Conservation (phyloP, 2,329 filamentous ascomycete species). For the Beauveria pseudobassiana region DNA sequence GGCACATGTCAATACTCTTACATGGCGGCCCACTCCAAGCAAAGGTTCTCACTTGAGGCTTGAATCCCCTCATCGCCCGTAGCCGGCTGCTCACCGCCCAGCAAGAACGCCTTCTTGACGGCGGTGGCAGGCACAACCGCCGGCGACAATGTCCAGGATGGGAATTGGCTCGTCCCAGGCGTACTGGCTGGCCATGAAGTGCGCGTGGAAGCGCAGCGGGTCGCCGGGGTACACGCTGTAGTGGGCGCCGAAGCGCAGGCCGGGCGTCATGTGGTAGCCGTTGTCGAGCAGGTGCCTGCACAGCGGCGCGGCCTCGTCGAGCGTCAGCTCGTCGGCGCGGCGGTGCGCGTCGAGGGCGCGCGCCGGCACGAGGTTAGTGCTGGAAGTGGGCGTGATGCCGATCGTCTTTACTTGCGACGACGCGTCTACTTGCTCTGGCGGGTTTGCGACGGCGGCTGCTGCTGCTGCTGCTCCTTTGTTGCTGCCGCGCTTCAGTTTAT, state of each 20-base stretch:
- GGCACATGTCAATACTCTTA: slow-evolving; percentile 33
- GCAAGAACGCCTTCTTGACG: slow-evolving; percentile 90
- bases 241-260: slow-evolving; percentile 86
- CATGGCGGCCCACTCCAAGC: slow-evolving; percentile 91
- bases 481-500: slow-evolving; percentile 17
- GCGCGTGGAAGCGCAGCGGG: slow-evolving; percentile 87
- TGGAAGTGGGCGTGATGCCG: slow-evolving; percentile 30
- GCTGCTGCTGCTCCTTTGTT: slow-evolving; percentile 11
- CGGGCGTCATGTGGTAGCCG: slow-evolving; percentile 84
- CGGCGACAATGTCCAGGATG: slow-evolving; percentile 76
- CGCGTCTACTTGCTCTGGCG: not conserved
- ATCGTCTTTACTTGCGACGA: slow-evolving; percentile 13
- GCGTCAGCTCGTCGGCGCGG: slow-evolving; percentile 14
- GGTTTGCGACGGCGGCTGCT: not conserved
- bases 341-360: slow-evolving; percentile 12
- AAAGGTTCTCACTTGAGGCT: slow-evolving; percentile 57
- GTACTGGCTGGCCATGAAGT: slow-evolving; percentile 79
- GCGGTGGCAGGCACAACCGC: slow-evolving; percentile 87
- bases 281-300: slow-evolving; percentile 72
- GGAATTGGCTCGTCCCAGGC: slow-evolving; percentile 84
- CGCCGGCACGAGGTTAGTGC: slow-evolving; percentile 22
- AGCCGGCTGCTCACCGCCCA: slow-evolving; percentile 58
- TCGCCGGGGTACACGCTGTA: slow-evolving; percentile 96
- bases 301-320: slow-evolving; percentile 42
- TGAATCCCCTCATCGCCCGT: slow-evolving; percentile 18